A percentile compares a stretch with the other conserved stretches of the same genome.
Conservation (phyloP, 352 stramenopile species). For the Phytopythium helicoides region DNA sequence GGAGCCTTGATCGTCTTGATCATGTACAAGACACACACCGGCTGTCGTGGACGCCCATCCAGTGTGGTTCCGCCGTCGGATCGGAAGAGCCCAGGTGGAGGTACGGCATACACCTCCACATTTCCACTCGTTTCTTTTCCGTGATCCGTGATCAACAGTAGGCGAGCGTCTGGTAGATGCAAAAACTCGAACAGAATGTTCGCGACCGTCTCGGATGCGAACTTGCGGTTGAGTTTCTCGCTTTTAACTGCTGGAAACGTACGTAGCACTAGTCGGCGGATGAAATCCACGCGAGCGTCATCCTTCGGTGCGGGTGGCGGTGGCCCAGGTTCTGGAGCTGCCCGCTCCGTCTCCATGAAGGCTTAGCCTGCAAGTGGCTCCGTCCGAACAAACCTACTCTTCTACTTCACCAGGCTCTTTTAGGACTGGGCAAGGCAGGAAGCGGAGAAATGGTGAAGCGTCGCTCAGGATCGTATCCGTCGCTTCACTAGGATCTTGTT, state of each 20-base stretch:
- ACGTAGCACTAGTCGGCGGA: slow-evolving; percentile 54
- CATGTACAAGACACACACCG: slow-evolving; percentile 68
- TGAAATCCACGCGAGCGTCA: slow-evolving; percentile 62
- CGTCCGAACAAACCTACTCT: no score
- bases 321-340: slow-evolving; percentile 3
- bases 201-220: slow-evolving; percentile 62
- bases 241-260: slow-evolving; percentile 65
- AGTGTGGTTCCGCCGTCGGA: not conserved
- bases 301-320: slow-evolving; percentile 32
- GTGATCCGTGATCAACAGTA: slow-evolving; percentile 75
- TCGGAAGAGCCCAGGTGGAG: slow-evolving; percentile 45
- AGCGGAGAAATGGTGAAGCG: no score
- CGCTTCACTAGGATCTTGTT: no score
- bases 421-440: no score
- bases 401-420: no score
- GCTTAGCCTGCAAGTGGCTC: no score
- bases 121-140: slow-evolving; percentile 46
- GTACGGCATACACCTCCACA: slow-evolving; percentile 63
- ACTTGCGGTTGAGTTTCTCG: slow-evolving; percentile 53
- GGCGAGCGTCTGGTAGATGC: slow-evolving; percentile 49
- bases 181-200: slow-evolving; percentile 70
- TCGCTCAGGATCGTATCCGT: no score
- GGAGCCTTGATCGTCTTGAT: slow-evolving; percentile 67
- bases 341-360: slow-evolving; percentile 4
- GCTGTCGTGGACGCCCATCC: slow-evolving; percentile 5